A percentile compares a stretch with the other conserved stretches of the same genome.
phyloP scores from a whole-genome alignment of 495 filamentous ascomycete species.

The Penicillium bialowiezense region DNA sequence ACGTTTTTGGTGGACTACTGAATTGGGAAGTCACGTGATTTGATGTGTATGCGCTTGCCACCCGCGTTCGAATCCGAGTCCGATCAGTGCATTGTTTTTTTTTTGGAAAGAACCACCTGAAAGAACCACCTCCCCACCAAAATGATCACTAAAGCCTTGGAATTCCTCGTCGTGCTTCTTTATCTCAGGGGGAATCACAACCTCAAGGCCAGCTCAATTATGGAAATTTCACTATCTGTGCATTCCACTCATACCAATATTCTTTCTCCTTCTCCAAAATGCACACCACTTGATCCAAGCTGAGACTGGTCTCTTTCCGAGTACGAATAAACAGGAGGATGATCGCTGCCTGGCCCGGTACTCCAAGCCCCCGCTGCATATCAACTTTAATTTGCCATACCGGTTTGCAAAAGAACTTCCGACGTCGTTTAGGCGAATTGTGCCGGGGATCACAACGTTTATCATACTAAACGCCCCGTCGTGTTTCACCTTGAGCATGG shows the following conservation, averaged over 20 bases:
- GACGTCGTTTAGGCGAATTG: slow-evolving; percentile 12
- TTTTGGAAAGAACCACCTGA: neutral
- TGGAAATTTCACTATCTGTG: no score
- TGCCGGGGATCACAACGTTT: slow-evolving; percentile 3
- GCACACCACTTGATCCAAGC: no score
- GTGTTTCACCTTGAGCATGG: slow-evolving; percentile 23
- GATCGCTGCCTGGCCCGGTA: neutral
- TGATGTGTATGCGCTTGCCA: neutral
- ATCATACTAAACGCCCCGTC: slow-evolving; percentile 11
- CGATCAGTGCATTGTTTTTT: no score
- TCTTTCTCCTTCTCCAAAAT: no score
- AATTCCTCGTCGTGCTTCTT: no score
- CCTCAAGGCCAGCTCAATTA: no score
- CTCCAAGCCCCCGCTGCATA: neutral
- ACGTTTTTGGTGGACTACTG: neutral
- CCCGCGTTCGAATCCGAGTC: neutral
- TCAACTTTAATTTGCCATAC: neutral
- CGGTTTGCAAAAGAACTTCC: slow-evolving; percentile 11
- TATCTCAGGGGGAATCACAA: no score
- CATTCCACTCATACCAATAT: no score
- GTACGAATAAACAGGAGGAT: neutral
- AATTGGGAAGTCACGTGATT: neutral
- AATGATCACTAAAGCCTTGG: no score
- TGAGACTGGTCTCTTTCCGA: no score
- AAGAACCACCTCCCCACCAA: no score